Conservation (phyloP, 2,329 filamentous ascomycete species). For the Ceratocystiopsis minuta region DNA sequence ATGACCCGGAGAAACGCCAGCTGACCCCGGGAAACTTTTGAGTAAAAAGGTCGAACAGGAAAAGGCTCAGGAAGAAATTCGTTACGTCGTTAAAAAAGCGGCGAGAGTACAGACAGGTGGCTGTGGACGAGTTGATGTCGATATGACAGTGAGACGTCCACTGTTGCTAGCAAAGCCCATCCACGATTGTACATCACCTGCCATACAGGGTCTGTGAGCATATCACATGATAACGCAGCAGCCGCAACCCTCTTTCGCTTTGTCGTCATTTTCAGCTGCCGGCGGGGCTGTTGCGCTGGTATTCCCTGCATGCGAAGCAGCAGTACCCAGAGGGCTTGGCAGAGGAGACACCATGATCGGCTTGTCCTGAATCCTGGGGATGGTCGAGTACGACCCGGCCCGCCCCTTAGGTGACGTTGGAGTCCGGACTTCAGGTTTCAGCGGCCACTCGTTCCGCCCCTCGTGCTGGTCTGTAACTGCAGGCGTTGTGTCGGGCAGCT, state of each 20-base stretch:
- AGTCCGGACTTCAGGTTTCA: conserved; percentile 32
- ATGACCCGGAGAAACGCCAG: too few relatives aligned
- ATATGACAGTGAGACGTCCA: too few relatives aligned
- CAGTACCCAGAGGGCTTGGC: conserved; percentile 19
- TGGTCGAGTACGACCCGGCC: conserved; percentile 40
- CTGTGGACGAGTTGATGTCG: too few relatives aligned
- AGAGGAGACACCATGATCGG: conserved; percentile 20
- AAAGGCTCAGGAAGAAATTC: too few relatives aligned
- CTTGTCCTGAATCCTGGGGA: conserved; percentile 38
- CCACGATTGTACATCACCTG: too few relatives aligned
- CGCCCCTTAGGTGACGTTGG: conserved; percentile 25
- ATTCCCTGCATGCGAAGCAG: conserved; percentile 17
- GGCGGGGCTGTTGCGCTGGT: conserved; percentile 20
- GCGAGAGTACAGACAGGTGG: too few relatives aligned
- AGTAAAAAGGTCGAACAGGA: too few relatives aligned
- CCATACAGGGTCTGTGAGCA: too few relatives aligned
- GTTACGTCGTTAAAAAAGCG: too few relatives aligned
- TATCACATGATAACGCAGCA: conserved; percentile 61
- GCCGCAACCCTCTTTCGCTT: conserved; percentile 33
- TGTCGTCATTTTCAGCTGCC: too few relatives aligned
- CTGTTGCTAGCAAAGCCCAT: too few relatives aligned
- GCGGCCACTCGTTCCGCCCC: conserved; percentile 32
- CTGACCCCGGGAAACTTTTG: too few relatives aligned
- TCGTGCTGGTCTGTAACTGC: conserved; percentile 9
- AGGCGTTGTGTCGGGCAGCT: conserved; percentile 6